Percentiles rank a stretch among this genome's conserved stretches.
phyloP scores from a whole-genome alignment of 495 filamentous ascomycete species.

The Oleoguttula mirabilis region DNA sequence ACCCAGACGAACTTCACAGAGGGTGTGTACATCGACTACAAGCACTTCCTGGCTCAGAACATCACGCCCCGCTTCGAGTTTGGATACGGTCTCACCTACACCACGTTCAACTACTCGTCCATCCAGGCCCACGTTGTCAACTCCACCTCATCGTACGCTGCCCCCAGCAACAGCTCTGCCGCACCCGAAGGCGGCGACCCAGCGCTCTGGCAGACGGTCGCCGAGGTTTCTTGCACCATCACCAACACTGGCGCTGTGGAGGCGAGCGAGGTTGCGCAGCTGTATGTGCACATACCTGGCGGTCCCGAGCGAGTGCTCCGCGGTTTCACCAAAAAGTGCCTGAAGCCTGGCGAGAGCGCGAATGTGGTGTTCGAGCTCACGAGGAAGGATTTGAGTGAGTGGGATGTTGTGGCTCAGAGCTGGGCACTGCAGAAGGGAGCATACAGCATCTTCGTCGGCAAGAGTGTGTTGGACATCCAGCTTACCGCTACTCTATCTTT shows the following conservation, averaged over 20 bases:
- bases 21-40: slow-evolving; percentile 26
- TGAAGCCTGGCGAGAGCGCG: slow-evolving; percentile 8
- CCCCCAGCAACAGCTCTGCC: too few relatives aligned
- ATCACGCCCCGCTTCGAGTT: slow-evolving; percentile 25
- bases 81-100: slow-evolving; percentile 19
- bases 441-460: slow-evolving; percentile 12
- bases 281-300: slow-evolving; percentile 15
- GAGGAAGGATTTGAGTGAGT: slow-evolving; percentile 16
- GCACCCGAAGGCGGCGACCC: slow-evolving; percentile 42
- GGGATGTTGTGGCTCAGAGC: slow-evolving; percentile 7
- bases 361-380: slow-evolving; percentile 10
- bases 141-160: too few relatives aligned
- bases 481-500: slow-evolving; percentile 9
- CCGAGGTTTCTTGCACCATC: slow-evolving; percentile 5
- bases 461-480: slow-evolving; percentile 17
- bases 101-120: slow-evolving; percentile 17
- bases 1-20: slow-evolving; percentile 26
- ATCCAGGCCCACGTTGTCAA: too few relatives aligned
- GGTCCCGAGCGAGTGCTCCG: slow-evolving; percentile 12
- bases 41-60: slow-evolving; percentile 19
- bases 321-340: slow-evolving; percentile 13
- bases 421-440: slow-evolving; percentile 16
- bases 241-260: slow-evolving; percentile 10
- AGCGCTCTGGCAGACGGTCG: slow-evolving; percentile 12
- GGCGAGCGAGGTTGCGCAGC: slow-evolving; percentile 17